Evolutionary conservation across 495 filamentous ascomycete species (phyloP), one percentile per base, ranked within the genome.

Genomic region (Pyrenopolyporus hunteri): DNA sequence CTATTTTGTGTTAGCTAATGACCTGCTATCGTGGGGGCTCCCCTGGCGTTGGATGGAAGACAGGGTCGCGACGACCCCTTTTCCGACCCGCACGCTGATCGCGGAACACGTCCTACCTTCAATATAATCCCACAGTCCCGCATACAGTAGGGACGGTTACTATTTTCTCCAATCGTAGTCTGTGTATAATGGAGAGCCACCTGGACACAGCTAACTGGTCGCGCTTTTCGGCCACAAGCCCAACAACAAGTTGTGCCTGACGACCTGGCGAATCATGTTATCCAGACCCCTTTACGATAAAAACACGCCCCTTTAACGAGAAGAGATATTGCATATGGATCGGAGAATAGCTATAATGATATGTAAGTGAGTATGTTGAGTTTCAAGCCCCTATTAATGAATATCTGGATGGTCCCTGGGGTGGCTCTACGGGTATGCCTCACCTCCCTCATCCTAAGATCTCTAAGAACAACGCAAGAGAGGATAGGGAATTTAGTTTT

Each of bases 201-300:
- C 51, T 66, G 63, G 63, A 35, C 23, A 51, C 29, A 60, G 31
- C 19, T 60, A 13, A 66, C 63, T 66, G 63, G 63, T 22, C 40
- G 51, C 50, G 17, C 14, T 33, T 22, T 29, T 56, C 37, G 47
- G 47, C 46, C 46, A 49, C 26, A 47, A 35, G 61, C 62, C 62
- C 62, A 65, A 65, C 62, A 26, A 35, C 40, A 36, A 50, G 51
- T 57, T 56, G 51, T 57, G 63, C 63, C 63, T 66, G 63, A 66
- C 52, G 40, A 47, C 44, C 44, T 32, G 29, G 57, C 63, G 63
- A 66, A 66, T 66, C 63, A 66, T 36, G 47, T 50, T 46, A 47
- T 44, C 19, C 19, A 17, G 8, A 33, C 19, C n/a, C 44, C 50
- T 53, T 19, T 19, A 28, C 19, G 28, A 54, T 64, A 64, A n/a